Conservation (phyloP, 2,329 filamentous ascomycete species). For the Alternaria gaisen region DNA sequence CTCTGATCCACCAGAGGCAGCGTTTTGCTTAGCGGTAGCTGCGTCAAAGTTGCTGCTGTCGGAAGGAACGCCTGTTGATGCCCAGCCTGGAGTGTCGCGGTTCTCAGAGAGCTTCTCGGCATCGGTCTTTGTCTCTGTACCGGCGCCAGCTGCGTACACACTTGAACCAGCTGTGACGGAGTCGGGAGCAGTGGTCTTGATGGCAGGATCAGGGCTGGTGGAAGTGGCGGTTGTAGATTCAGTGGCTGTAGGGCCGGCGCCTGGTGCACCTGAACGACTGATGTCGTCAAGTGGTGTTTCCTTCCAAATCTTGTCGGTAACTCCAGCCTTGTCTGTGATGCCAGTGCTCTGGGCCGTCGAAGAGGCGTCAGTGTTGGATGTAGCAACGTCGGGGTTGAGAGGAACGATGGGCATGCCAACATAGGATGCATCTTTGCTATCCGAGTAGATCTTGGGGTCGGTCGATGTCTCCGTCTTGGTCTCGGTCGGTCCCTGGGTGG, state of each 20-base stretch:
- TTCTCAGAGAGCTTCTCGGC: slow-evolving; percentile 29
- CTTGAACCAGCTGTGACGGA: slow-evolving; percentile 18
- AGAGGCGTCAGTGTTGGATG: slow-evolving; percentile 28
- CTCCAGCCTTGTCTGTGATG: slow-evolving; percentile 35
- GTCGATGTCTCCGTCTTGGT: slow-evolving; percentile 9
- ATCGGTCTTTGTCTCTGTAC: slow-evolving; percentile 24
- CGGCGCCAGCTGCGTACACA: slow-evolving; percentile 22
- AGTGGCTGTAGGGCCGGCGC: slow-evolving; percentile 24
- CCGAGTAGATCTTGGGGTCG: slow-evolving; percentile 23
- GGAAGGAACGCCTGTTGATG: slow-evolving; percentile 61
- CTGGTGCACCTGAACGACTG: slow-evolving; percentile 32
- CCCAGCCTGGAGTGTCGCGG: slow-evolving; percentile 55
- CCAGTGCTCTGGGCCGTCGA: slow-evolving; percentile 41
- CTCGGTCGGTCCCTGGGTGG: slow-evolving; percentile 12
- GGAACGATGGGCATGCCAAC: slow-evolving; percentile 27
- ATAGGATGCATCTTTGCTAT: slow-evolving; percentile 24
- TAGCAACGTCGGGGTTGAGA: slow-evolving; percentile 29
- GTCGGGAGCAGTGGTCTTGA: slow-evolving; percentile 27
- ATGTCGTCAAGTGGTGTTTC: slow-evolving; percentile 39
- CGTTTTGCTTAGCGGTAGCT: slow-evolving; percentile 62
- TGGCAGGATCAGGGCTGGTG: slow-evolving; percentile 13
- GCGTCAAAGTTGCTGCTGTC: slow-evolving; percentile 69
- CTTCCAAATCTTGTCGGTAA: slow-evolving; percentile 41
- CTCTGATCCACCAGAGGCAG: slow-evolving; percentile 52
- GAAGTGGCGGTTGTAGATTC: slow-evolving; percentile 12